Evolutionary conservation across 163 green algal species (phyloP), one percentile per base, ranked within the genome.

Genomic region (Smithsoniella earleae): DNA sequence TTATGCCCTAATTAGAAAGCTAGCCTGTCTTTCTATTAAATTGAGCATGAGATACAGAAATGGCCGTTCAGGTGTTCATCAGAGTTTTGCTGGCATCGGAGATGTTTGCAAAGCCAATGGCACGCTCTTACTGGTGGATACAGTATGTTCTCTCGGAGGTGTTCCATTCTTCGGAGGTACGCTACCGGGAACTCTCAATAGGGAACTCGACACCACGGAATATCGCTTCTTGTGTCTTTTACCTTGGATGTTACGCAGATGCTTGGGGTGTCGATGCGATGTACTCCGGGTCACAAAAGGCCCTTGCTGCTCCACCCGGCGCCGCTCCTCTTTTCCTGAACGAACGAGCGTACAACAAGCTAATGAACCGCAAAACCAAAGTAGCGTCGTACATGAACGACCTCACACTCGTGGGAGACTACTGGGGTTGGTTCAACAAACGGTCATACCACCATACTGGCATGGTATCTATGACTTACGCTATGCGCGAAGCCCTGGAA

Each of bases 401-500:
- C 82, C 83, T 97, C 73, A 95, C 95, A 82, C 81, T 97, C 74
- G 86, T 96, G 34, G 87, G 90, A n/a, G 81, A 92, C 73, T 96
- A 97, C 87, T 97, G 92, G 91, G 86, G 89, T 75, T 94, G 87
- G 86, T 94, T 82, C 62, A 81, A 75, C 73, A 87, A 86, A 66
- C 84, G 92, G 76, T 87, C 73, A 58, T 97, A 97, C 85, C 92
- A 97, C 79, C 92, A 97, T 87, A 97, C 91, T 36, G 90, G 89
- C 75, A 84, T 85, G 78, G 85, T 95, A 27, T 85, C 44, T 77
- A 95, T 84, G 45, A 92, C 89, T 76, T 98, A 97, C 74, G 87
- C 83, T 30, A 92, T 97, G 86, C 80, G 92, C 28, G 92, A 98
- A 77, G 91, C 91, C 4, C 80, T 98, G 62, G 86, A 88, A 4